These are phyloP conservation scores for Cyberlindnera suaveolens DNA, from an alignment of 805 yeast species.

Conservation along the genomic window DNA sequence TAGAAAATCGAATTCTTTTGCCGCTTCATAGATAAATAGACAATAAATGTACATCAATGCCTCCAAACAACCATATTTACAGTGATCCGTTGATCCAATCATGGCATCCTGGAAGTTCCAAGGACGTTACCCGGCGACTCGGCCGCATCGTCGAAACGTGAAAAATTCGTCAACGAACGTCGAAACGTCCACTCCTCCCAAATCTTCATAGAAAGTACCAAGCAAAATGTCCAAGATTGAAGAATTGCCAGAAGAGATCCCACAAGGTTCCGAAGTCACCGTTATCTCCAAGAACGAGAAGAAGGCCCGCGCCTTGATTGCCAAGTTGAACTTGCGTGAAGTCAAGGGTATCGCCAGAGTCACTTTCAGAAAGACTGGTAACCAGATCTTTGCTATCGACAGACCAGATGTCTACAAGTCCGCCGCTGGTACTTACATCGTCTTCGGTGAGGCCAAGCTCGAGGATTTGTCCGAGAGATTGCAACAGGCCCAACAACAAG, in stretches of 20 bases:
- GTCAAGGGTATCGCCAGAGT: constrained; percentile 92
- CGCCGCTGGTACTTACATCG: constrained; percentile 88
- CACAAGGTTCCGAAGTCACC: constrained; percentile 78
- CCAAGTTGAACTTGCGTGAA: constrained; percentile 84
- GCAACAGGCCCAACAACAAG: constrained; percentile 64
- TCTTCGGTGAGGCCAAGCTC: constrained; percentile 96
- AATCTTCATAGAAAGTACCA: background rate
- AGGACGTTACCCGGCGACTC: background rate
- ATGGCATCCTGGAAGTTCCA: too few relatives aligned
- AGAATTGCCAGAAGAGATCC: constrained; percentile 32
- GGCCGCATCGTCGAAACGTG: constrained; percentile 2
- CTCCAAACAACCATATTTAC: too few relatives aligned
- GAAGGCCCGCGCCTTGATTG: constrained; percentile 88
- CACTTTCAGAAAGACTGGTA: constrained; percentile 89
- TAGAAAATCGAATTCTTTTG: too few relatives aligned
- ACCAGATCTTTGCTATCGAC: constrained; percentile 86
- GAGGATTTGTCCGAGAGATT: constrained; percentile 89
- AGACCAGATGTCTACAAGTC: constrained; percentile 94
- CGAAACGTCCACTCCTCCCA: background rate
- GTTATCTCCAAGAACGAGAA: constrained; percentile 86
- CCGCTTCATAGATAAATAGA: too few relatives aligned
- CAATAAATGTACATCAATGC: too few relatives aligned
- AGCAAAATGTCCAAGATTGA: constrained; percentile 13
- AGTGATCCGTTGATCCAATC: too few relatives aligned
- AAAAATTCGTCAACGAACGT: constrained; percentile 9